Evolutionary conservation across 371 early-diverging fungal genomes (phyloP), one percentile per base, ranked within the genome.

Genomic region (Mucor plumbeus): DNA sequence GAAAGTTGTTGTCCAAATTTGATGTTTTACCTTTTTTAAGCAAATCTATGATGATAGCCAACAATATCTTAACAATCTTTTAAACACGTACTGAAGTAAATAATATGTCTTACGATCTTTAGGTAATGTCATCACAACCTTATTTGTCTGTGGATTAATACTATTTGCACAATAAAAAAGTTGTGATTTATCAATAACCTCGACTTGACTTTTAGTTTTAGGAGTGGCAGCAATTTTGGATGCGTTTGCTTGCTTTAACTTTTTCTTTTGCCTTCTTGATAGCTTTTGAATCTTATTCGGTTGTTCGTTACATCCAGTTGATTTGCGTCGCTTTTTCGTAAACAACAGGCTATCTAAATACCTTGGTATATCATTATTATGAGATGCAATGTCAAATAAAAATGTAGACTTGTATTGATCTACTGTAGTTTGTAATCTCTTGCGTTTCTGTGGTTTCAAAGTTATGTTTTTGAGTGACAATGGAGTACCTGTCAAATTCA

Each of bases 251-350:
- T 19, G 47, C 17, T 53, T 68, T 1, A 43, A 8, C 40, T 35
- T 39, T 19, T 54, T 50, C 33, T 59, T 59, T 38, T 63, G 43
- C 13, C 64, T 47, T 59, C 69, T 50, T 4, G 63, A 50, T 36
- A 59, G 17, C 34, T 62, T 61, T n/a, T 40, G 34, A 4, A 11
- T 31, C 6, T 34, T 47, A 34, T 44, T 56, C 4, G 39, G 35
- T 21, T 38, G 36, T 10, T 21, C 7, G n/a, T 36, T 19, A 5
- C 5, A 3, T 14, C 5, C 1, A 4, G 34, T 19, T n/a, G n/a
- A 3, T 8, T 26, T n/a, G 3, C 7, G 13, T 58, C 63, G 39
- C 19, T 62, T 62, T 50, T 59, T 61, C 1, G 21, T 17, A n/a
- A 21, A 41, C 13, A 54, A 19, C 4, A 54, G 33, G 21, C 1